These are phyloP conservation scores for Colletotrichum agaves DNA, from an alignment of 2,329 filamentous ascomycete species.

Conservation along the genomic window DNA sequence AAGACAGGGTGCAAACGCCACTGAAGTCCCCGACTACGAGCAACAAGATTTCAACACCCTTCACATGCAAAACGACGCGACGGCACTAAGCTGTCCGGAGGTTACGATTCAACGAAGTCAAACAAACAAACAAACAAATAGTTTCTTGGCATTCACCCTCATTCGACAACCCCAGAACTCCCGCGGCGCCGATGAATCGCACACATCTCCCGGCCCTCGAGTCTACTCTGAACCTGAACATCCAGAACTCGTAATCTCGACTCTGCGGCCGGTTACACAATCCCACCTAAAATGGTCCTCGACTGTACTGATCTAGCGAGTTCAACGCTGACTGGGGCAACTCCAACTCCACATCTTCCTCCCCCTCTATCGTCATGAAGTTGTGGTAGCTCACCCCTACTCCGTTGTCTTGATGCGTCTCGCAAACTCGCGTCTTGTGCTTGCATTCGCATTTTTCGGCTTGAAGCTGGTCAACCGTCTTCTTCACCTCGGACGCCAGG, in stretches of 20 bases:
- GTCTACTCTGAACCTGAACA: background rate
- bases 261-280: background rate
- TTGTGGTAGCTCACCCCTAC: slow-evolving; percentile 14
- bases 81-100: background rate
- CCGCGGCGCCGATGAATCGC: slow-evolving; percentile 8
- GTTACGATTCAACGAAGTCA: background rate
- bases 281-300: background rate
- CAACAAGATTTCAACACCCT: background rate
- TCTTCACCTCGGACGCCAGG: background rate
- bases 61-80: background rate
- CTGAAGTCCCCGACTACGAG: background rate
- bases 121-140: slow-evolving; percentile 28
- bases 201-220: background rate
- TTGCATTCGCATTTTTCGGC: slow-evolving; percentile 5
- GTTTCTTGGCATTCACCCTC: slow-evolving; percentile 5
- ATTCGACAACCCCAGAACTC: background rate
- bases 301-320: background rate
- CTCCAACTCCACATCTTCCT: slow-evolving; percentile 6
- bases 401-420: background rate
- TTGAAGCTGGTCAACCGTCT: background rate
- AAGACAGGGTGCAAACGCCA: slow-evolving; percentile 9
- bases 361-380: slow-evolving; percentile 19
- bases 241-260: background rate
- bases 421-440: slow-evolving; percentile 12
- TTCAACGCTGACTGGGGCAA: slow-evolving; percentile 19